These are phyloP conservation scores for Kwoniella dejecticola DNA, from an alignment of 768 basidiomycete species.

Conservation along the genomic window DNA sequence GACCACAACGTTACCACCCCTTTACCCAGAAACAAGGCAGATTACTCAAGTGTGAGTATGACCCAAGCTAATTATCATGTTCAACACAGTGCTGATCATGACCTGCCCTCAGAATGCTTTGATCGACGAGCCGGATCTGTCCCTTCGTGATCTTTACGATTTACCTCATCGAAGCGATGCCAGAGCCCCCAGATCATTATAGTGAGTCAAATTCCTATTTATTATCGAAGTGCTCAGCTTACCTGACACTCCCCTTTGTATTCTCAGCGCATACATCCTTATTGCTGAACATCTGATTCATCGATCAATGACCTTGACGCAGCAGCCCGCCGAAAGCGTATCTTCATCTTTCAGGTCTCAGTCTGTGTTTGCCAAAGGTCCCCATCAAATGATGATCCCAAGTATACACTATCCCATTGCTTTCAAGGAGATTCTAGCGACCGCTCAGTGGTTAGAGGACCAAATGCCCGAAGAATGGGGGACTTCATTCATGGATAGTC, in stretches of 20 bases:
- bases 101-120: slow-evolving; percentile 9
- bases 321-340: background rate
- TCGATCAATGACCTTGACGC: background rate
- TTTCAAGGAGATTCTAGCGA: slow-evolving; percentile 27
- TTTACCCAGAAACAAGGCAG: slow-evolving; percentile 23
- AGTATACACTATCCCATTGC: slow-evolving; percentile 23
- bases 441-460: slow-evolving; percentile 3
- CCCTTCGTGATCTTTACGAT: slow-evolving; percentile 28
- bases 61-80: background rate
- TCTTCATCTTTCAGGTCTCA: background rate
- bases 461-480: slow-evolving; percentile 16
- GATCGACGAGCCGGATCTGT: slow-evolving; percentile 21
- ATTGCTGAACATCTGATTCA: background rate
- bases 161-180: slow-evolving; percentile 9
- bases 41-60: slow-evolving; percentile 26
- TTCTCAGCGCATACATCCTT: background rate
- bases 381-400: background rate
- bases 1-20: slow-evolving; percentile 34
- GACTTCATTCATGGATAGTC: background rate
- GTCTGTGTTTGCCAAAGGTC: background rate
- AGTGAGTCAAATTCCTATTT: background rate
- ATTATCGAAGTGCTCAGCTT: background rate
- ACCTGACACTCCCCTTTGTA: slow-evolving; percentile 2
- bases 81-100: background rate
- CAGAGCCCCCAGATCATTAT: slow-evolving; percentile 1